Base-by-base conservation (phyloP, 2,329 filamentous ascomycete species). In the Bipolaris oryzae region DNA sequence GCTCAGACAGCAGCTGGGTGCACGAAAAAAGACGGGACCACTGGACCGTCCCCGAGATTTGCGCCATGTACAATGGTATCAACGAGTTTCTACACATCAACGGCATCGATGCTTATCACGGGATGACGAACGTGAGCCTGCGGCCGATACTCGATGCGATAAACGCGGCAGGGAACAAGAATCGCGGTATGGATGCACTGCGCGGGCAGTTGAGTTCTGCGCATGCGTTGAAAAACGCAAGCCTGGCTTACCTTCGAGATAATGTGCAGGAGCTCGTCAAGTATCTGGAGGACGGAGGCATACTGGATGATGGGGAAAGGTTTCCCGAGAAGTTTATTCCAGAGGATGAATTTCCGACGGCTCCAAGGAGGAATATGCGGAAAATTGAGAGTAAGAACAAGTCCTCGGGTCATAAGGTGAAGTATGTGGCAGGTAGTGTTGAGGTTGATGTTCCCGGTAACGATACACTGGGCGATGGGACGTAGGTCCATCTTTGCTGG, bases 181-280 rank as follows among this genome's bases (percentile, higher is more conserved):
- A 18, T 2, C 41, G 53, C 16, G 47, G 47, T 0, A 21, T 55
- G n/a, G 47, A 51, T 18, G 47, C 39, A 3, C 25, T 55, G 5
- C 47, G 53, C 11, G 53, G 47, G 0, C 53, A 55, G 11, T 46
- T 55, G n/a, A 28, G n/a, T 13, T 55, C 53, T 0, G 47, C 47
- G 7, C 47, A 55, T 13, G 25, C 10, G 35, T 33, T 16, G 7
- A 55, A 55, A 34, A 55, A 55, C 15, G 7, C 42, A 1, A 51
- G 45, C n/a, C 15, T 52, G 34, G 48, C 47, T 7, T 55, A 55
- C 33, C 53, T 55, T 31, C 53, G 53, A 13, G 47, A 55, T 5
- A 4, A 55, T 11, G 25, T 37, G 10, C 47, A 25, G 1, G 46
- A 23, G 2, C 20, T 52, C 9, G 33, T 21, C 6, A 9, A 45